Base-by-base conservation (phyloP, 2,329 filamentous ascomycete species). In the Botrytis deweyae region DNA sequence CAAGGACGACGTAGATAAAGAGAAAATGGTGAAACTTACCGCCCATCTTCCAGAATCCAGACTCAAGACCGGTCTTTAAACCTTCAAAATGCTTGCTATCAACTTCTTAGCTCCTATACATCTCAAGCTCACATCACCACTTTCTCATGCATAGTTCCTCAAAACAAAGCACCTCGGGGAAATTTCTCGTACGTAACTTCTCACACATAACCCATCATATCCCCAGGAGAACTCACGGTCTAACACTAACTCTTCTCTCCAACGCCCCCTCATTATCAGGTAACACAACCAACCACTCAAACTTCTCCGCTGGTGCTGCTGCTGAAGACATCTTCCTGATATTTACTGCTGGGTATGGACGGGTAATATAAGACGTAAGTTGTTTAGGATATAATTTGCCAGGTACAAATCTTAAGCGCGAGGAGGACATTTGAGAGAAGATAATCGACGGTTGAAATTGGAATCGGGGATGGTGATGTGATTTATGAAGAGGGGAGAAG, bases 231-330 rank as follows among this genome's bases (percentile, higher is more conserved):
- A 84, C 87, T 78, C 81, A 91, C 89, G 85, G 81, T 76, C 89
- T 85, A 64, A 90, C 86, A 77, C 89, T 87, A 40, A 92, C 83
- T 72, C 91, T 85, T 85, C 91, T 91, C 76, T 86, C 85, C 74
- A 87, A 83, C 33, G 82, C 84, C 59, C 87, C 89, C 2, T 89
- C 87, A 81, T 89, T 88, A 82, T 93, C 91, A 20, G 90, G 91
- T 55, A 93, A 80, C 74, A 93, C 85, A 78, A 91, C 90, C 55
- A 94, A 87, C 85, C 90, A 94, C 82, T 93, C 90, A 75, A 84
- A 87, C 80, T 87, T 87, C 40, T 75, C 75, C 80, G 74, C 74
- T 0, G 76, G 46, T 25, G 75, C 46, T 33, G 78, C 46, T 40
- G 67, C 20, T 29, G 74, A 59, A 55, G 74, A 63, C 72, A 73